These are phyloP conservation scores for Xylaria sp. DNA, from an alignment of 2,329 filamentous ascomycete genomes.

Conservation along the genomic window DNA sequence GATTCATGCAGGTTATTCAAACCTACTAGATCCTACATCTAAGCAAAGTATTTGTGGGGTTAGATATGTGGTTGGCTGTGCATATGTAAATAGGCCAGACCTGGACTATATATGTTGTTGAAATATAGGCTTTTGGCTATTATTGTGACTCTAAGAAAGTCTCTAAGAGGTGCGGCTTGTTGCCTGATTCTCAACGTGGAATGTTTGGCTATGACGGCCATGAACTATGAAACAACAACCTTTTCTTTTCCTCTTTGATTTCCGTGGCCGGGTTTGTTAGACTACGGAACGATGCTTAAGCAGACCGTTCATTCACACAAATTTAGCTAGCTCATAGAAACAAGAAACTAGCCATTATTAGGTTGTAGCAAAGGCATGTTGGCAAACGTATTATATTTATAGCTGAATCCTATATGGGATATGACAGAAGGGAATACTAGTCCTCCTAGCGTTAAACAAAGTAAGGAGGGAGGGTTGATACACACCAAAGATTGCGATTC, in stretches of 20 bases:
- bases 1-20: background rate
- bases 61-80: background rate
- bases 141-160: background rate
- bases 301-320: background rate
- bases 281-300: background rate
- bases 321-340: background rate
- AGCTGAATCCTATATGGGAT: constrained; percentile 19
- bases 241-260: background rate
- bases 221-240: background rate
- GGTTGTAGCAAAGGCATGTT: background rate
- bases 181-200: background rate
- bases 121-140: background rate
- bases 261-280: no score
- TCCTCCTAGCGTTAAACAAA: constrained; percentile 24
- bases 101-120: background rate
- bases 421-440: constrained; percentile 4
- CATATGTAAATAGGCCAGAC: background rate
- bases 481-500: constrained; percentile 42
- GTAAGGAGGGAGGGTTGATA: constrained; percentile 41
- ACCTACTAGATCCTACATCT: background rate
- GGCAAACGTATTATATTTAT: constrained; percentile 11
- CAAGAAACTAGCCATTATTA: background rate
- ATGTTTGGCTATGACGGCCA: background rate
- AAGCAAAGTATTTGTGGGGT: background rate
- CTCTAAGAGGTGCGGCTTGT: background rate